A percentile compares a stretch with the other conserved stretches of the same genome.
Conservation (phyloP, 2,329 filamentous ascomycete genomes). For the Cadophora luteo-olivacea region DNA sequence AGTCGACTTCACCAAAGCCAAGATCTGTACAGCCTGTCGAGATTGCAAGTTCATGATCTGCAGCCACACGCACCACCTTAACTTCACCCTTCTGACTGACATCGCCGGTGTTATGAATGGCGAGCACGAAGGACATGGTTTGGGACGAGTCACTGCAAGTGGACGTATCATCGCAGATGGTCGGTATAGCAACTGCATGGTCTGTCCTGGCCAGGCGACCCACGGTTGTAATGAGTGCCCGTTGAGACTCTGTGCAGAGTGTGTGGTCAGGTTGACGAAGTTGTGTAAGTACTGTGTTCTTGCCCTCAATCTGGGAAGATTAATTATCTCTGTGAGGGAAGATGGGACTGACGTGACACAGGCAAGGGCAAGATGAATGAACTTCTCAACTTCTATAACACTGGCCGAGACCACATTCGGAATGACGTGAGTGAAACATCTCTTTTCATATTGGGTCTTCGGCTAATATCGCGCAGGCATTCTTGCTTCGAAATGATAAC, state of each 20-base stretch:
- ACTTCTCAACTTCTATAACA: conserved; percentile 18
- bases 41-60: conserved; percentile 28
- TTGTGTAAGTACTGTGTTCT: conserved; percentile 13
- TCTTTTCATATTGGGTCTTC: neutral
- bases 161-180: neutral
- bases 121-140: neutral
- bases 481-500: conserved; percentile 26
- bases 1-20: conserved; percentile 31
- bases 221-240: conserved; percentile 27
- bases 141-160: neutral
- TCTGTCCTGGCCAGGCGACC: conserved; percentile 22
- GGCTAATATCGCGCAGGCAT: conserved; percentile 16
- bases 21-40: conserved; percentile 31
- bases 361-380: conserved; percentile 28
- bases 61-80: conserved; percentile 23
- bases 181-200: conserved; percentile 29
- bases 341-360: conserved; percentile 7
- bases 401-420: conserved; percentile 20
- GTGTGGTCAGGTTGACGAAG: conserved; percentile 20
- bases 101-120: neutral
- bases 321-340: neutral
- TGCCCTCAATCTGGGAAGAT: neutral
- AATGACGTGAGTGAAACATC: conserved; percentile 31
- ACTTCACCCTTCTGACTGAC: conserved; percentile 1
- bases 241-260: conserved; percentile 28